A percentile compares a stretch with the other conserved stretches of the same genome.
phyloP scores from a whole-genome alignment of 2,329 filamentous ascomycete species.

The Cladosporium sp. region DNA sequence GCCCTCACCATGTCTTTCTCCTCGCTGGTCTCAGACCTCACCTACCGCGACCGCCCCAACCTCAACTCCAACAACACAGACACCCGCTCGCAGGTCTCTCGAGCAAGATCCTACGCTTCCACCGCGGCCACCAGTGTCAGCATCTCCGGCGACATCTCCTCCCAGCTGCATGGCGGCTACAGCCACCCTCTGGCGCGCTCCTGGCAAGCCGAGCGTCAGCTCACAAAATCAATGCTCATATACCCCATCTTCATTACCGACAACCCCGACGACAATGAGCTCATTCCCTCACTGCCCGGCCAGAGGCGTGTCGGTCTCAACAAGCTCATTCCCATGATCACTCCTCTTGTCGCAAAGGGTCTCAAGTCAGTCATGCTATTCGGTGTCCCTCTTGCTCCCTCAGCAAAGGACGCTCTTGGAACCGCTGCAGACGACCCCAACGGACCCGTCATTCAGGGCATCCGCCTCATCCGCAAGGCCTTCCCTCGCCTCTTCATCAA shows the following conservation, averaged over 20 bases:
- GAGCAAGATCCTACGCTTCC: conserved; percentile 52
- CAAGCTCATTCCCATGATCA: conserved; percentile 78
- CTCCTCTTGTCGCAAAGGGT: conserved; percentile 84
- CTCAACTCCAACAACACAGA: conserved; percentile 47
- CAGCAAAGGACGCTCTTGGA: conserved; percentile 85
- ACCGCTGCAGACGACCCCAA: conserved; percentile 90
- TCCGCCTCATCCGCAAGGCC: conserved; percentile 76
- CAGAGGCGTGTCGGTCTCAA: conserved; percentile 88
- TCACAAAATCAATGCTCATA: conserved; percentile 84
- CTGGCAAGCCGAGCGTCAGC: conserved; percentile 55
- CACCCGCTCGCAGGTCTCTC: conserved; percentile 47
- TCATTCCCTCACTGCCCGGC: conserved; percentile 87
- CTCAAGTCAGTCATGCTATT: conserved; percentile 93
- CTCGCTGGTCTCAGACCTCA: conserved; percentile 53
- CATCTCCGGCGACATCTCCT: conserved; percentile 53
- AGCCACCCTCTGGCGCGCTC: conserved; percentile 52
- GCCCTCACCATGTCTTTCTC: conserved; percentile 50
- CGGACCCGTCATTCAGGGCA: conserved; percentile 85
- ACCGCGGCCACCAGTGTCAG: conserved; percentile 55
- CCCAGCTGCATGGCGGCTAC: conserved; percentile 54
- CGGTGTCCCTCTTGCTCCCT: conserved; percentile 80
- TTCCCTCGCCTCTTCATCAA: conserved; percentile 92
- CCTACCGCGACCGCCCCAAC: conserved; percentile 48
- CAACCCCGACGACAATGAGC: conserved; percentile 84
- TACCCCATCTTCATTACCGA: conserved; percentile 97